Conservation (phyloP, 768 basidiomycete species). For the Dacryopinax spathularia region DNA sequence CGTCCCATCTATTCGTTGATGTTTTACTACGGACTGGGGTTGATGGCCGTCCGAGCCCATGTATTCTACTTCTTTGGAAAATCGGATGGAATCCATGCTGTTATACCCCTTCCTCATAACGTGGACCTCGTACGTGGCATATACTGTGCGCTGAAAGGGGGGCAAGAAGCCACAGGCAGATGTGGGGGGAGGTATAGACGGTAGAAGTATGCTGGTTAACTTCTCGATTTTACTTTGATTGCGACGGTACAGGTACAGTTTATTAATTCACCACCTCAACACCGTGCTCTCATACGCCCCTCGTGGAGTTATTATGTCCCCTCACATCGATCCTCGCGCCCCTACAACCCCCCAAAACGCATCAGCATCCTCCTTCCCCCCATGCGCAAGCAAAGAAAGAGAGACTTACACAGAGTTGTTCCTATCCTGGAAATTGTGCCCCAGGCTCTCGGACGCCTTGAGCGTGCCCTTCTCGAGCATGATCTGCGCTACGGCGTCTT, state of each 20-base stretch:
- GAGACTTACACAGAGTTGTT: background rate
- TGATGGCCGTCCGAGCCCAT: background rate
- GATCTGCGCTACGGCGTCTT: constrained; percentile 43
- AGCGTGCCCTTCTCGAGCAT: constrained; percentile 52
- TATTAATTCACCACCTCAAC: background rate
- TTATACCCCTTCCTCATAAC: constrained; percentile 1
- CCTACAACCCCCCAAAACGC: background rate
- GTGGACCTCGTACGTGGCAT: no score
- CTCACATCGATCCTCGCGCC: background rate
- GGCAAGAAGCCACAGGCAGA: background rate
- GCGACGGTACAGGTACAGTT: constrained; percentile 3
- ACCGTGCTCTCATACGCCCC: background rate
- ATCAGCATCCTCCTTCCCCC: no score
- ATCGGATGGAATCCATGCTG: background rate
- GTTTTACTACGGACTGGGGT: background rate
- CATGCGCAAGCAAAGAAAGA: background rate
- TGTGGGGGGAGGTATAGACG: no score
- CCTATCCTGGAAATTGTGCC: background rate
- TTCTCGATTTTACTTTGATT: background rate
- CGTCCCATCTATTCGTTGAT: background rate
- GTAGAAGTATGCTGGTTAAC: no score
- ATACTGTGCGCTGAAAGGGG: background rate
- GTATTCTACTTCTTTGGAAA: background rate
- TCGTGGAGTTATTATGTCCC: background rate
- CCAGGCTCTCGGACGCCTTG: constrained; percentile 32